A percentile compares a stretch with the other conserved stretches of the same genome.
These are phyloP conservation scores for Barbarea vulgaris DNA, from an alignment of 345 rosid genomes.

Conservation along the genomic window DNA sequence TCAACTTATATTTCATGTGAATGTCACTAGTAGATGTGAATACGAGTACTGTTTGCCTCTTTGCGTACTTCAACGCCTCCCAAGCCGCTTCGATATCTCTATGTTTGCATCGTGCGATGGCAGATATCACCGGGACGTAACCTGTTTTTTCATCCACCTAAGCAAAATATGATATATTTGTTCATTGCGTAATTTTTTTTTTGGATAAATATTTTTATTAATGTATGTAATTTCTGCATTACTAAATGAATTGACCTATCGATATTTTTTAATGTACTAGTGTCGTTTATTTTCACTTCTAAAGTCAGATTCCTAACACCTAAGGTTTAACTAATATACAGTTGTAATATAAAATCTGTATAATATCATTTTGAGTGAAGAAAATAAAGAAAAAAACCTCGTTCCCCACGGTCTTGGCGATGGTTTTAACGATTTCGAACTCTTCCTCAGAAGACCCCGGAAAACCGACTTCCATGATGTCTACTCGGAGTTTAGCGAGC, in stretches of 20 bases:
- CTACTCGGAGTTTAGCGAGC: conserved; percentile 82
- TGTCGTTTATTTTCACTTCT: background rate
- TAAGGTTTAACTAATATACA: background rate
- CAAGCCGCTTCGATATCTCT: conserved; percentile 69
- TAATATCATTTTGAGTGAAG: background rate
- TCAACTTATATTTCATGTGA: conserved; percentile 79
- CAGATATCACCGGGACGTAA: conserved; percentile 84
- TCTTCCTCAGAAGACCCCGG: conserved; percentile 84
- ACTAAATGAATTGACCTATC: background rate
- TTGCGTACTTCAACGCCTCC: conserved; percentile 89
- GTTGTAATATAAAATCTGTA: background rate
- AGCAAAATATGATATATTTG: background rate
- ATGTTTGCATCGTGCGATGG: conserved; percentile 70
- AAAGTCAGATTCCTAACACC: background rate
- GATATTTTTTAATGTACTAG: too few species aligned
- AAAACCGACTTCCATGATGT: conserved; percentile 89
- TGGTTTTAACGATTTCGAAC: conserved; percentile 68
- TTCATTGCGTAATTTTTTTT: background rate
- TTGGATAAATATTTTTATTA: background rate
- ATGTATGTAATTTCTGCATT: background rate
- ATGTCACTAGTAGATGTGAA: conserved; percentile 87
- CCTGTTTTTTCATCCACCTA: conserved; percentile 55
- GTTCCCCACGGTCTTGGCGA: conserved; percentile 80
- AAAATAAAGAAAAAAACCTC: conserved; percentile 37
- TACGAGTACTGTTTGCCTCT: conserved; percentile 64